Percentiles rank a stretch among this genome's conserved stretches.
These are phyloP conservation scores for Conringia planisiliqua DNA, from an alignment of 345 rosid genomes.

Conservation along the genomic window DNA sequence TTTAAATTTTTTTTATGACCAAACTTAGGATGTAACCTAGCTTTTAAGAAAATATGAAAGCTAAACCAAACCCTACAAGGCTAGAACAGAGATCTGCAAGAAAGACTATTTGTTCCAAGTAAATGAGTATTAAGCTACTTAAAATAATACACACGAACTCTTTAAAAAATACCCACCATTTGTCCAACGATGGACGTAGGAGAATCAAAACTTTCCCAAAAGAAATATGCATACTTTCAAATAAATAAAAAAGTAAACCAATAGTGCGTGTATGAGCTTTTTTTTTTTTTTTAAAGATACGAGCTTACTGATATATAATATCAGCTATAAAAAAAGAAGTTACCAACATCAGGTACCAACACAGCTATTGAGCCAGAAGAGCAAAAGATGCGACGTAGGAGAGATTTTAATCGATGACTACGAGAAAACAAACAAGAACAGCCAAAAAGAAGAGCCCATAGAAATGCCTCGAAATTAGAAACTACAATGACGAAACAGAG, in stretches of 20 bases:
- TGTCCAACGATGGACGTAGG: background rate
- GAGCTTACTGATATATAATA: background rate
- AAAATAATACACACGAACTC: background rate
- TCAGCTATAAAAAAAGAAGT: background rate
- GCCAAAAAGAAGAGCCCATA: background rate
- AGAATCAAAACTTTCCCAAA: background rate
- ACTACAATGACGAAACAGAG: background rate
- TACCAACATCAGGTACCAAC: background rate
- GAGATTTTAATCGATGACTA: background rate
- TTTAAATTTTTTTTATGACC: background rate
- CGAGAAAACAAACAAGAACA: background rate
- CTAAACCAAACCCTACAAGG: background rate
- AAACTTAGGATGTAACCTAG: background rate
- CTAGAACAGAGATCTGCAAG: slow-evolving; percentile 3
- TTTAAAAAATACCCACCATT: background rate
- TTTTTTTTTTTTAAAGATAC: background rate
- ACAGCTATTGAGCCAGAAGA: background rate
- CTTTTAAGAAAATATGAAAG: background rate
- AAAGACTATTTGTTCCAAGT: background rate
- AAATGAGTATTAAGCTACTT: background rate
- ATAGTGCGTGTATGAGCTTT: background rate
- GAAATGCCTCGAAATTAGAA: background rate
- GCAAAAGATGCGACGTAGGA: background rate
- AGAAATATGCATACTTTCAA: background rate
- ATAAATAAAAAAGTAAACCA: background rate